Percentiles rank a stretch among this genome's conserved stretches.
phyloP scores from a whole-genome alignment of 306 rosid species.

The Hylodesmum podocarpum region DNA sequence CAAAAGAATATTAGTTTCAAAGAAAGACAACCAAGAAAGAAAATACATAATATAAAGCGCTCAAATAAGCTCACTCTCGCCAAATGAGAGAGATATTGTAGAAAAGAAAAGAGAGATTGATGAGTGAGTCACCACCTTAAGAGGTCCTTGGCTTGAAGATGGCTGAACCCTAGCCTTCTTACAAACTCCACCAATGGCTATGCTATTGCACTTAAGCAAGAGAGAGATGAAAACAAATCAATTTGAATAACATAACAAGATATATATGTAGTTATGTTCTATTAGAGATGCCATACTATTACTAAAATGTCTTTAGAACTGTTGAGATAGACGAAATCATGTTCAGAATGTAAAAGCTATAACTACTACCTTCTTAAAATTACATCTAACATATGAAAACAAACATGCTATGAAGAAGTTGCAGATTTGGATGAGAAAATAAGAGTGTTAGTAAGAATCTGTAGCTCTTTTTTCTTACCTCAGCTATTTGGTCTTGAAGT shows the following conservation, averaged over 20 bases:
- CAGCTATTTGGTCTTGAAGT: constrained; percentile 47
- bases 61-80: not conserved
- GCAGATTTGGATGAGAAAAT: not conserved
- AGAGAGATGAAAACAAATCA: not conserved
- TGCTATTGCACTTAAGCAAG: constrained; percentile 49
- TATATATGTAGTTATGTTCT: no score
- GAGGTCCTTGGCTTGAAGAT: constrained; percentile 69
- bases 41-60: constrained; percentile 9
- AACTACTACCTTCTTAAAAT: no score
- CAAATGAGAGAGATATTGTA: not conserved
- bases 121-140: constrained; percentile 61
- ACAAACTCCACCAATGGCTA: constrained; percentile 44
- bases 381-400: no score
- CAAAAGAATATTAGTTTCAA: constrained; percentile 32
- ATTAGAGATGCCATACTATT: no score
- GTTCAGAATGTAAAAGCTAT: no score
- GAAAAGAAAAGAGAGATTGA: constrained; percentile 35
- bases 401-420: no score
- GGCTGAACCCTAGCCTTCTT: constrained; percentile 83
- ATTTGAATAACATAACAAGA: not conserved
- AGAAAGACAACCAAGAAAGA: constrained; percentile 34
- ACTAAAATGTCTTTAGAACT: no score
- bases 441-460: not conserved
- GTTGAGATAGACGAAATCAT: no score
- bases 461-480: constrained; percentile 42